Evolutionary conservation across 441 rosid species (phyloP).

Genomic region (Bocquillonia castaneifolia): DNA sequence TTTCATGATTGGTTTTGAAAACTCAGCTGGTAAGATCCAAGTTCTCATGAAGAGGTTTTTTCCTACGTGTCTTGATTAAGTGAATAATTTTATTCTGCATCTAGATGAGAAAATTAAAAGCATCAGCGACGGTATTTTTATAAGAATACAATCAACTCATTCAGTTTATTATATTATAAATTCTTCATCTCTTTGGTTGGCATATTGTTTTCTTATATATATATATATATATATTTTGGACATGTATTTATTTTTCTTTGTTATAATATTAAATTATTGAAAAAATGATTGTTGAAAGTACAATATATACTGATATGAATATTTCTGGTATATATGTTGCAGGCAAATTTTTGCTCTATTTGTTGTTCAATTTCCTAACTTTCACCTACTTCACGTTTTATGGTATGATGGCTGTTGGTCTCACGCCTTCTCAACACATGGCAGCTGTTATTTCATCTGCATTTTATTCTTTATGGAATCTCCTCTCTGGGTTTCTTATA

Average conservation of each 20-base stretch:
- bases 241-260: neutral
- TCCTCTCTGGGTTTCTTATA: constrained; percentile 83
- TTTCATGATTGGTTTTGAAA: constrained; percentile 76
- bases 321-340: constrained; percentile 24
- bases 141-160: neutral
- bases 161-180: too few relatives aligned
- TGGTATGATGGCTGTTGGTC: constrained; percentile 95
- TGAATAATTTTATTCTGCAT: neutral
- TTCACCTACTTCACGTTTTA: constrained; percentile 88
- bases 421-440: constrained; percentile 70
- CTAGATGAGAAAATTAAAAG: neutral
- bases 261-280: neutral
- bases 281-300: neutral
- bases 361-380: constrained; percentile 85
- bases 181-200: neutral
- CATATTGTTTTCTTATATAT: neutral
- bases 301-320: neutral
- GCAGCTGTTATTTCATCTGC: constrained; percentile 88
- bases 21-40: constrained; percentile 52
- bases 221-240: neutral
- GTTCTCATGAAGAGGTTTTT: neutral
- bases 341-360: constrained; percentile 67
- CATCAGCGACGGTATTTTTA: neutral
- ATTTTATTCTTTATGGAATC: constrained; percentile 94
- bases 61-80: neutral